Conservation (phyloP, 306 rosid species). For the Hylodesmum podocarpum region DNA sequence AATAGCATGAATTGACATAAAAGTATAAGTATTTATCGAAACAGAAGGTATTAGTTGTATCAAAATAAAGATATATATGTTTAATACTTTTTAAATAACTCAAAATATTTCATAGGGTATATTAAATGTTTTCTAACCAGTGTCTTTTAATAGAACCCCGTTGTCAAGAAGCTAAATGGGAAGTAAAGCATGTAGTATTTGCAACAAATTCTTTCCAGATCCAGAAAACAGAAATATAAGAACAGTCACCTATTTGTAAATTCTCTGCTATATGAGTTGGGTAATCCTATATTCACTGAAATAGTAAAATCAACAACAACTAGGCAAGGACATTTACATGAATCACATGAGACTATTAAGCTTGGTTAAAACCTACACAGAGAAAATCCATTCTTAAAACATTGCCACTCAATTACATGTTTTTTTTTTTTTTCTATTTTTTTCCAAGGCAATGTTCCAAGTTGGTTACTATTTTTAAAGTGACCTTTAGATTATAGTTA, state of each 20-base stretch:
- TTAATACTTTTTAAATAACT: neutral
- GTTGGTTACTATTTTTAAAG: neutral
- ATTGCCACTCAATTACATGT: neutral
- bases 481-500: neutral
- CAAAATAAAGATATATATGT: neutral
- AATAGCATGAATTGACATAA: constrained; percentile 12
- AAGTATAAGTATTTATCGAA: neutral
- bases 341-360: too few species aligned
- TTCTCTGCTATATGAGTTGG: neutral
- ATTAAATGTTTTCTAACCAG: neutral
- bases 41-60: neutral
- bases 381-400: constrained; percentile 18
- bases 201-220: neutral
- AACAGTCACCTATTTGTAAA: neutral
- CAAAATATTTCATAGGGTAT: neutral
- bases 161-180: constrained; percentile 8
- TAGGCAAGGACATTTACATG: too few species aligned
- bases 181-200: neutral
- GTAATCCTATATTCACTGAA: constrained; percentile 13
- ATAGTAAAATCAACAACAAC: neutral
- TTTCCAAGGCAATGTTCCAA: neutral
- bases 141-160: neutral
- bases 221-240: constrained; percentile 18
- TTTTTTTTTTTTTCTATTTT: too few species aligned
- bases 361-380: too few species aligned